Evolutionary conservation across 1,139 yeast species (phyloP), one percentile per base, ranked within the genome.

Genomic region (Blastobotrys niveus): DNA sequence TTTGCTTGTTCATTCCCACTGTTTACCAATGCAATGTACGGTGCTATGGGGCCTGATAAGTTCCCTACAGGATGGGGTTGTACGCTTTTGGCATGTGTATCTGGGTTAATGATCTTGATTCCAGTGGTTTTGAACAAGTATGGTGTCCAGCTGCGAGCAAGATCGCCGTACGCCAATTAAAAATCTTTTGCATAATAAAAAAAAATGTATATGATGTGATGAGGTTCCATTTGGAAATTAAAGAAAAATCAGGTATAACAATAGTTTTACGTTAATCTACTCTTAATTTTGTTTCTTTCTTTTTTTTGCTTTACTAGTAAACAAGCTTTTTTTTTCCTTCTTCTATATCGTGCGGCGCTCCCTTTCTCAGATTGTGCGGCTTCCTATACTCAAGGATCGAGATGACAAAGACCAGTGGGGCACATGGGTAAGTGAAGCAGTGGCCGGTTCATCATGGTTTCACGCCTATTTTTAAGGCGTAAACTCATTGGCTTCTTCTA

Each of bases 1-100:
- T 64, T 75, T 55, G 84, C 80, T 0, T 78, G 79, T 26, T 73
- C 73, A 3, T 79, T 79, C 67, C 84, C 85, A 37, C 62, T 79
- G 41, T 77, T 80, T 55, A 82, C 79, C 5, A 58, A 63, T 34
- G 68, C 72, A 1, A 64, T 79, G 68, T 79, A 70, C 53, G 50
- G 57, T 32, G 72, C 72, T 50, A 58, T 75, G 38, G 68, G 65
- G 10, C 30, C 48, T 1, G 32, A 34, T 14, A 42, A 38, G 15
- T 43, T 40, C 45, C 50, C 48, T 14, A 77, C 75, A 10, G 81
- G 71, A 0, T 75, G 76, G 76, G 81, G 80, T 1, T 64, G 73
- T 2, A 66, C 74, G 5, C 52, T 77, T 9, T 57, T 77, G 44
- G 80, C 70, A 0, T 67, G 68, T 40, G 57, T 75, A 24, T 54